A percentile compares a stretch with the other conserved stretches of the same genome.
Conservation (phyloP, 805 yeast species). For the Metschnikowia kunwiensis region DNA sequence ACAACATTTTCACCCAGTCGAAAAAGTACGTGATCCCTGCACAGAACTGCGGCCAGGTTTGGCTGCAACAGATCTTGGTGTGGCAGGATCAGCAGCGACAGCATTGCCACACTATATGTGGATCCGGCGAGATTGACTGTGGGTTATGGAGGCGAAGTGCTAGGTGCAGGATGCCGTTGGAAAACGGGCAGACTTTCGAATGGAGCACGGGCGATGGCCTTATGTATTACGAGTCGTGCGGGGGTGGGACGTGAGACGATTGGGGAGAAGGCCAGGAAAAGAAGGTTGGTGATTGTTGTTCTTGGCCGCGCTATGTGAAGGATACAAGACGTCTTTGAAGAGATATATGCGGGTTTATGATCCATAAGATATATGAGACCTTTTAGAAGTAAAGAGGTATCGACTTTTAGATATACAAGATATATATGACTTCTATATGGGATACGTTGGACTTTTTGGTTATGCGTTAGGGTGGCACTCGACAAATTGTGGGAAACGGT, state of each 20-base stretch:
- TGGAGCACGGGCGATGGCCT: constrained; percentile 7
- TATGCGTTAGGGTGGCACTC: no score
- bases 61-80: constrained; percentile 1
- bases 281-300: no score
- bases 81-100: constrained; percentile 2
- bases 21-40: constrained; percentile 2
- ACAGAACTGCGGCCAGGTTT: constrained; percentile 5
- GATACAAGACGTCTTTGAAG: no score
- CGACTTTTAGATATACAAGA: no score
- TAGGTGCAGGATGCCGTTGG: constrained; percentile 1
- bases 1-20: background rate
- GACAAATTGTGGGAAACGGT: no score
- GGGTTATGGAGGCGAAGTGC: constrained; percentile 2
- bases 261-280: no score
- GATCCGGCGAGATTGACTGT: constrained; percentile 1
- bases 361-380: no score
- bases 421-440: no score
- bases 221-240: constrained; percentile 5
- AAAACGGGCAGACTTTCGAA: constrained; percentile 2
- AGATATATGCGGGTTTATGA: no score
- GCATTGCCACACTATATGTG: background rate
- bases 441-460: no score
- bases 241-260: constrained; percentile 3
- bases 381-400: no score
- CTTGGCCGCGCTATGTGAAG: no score